These are phyloP conservation scores for Davidsoniella neocaledoniae DNA, from an alignment of 2,329 filamentous ascomycete species.

Conservation along the genomic window DNA sequence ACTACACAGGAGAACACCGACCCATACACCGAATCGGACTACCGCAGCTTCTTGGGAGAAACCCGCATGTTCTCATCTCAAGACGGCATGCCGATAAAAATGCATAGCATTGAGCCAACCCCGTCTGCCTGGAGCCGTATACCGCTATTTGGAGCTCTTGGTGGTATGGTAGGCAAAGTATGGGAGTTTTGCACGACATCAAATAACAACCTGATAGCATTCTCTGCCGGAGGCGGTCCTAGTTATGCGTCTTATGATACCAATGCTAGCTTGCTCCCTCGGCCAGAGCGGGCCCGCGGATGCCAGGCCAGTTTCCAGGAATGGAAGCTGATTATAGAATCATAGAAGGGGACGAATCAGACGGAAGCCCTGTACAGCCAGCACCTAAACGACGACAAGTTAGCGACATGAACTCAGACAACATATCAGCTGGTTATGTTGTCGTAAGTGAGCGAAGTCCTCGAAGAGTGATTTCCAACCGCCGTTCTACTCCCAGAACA, in stretches of 20 bases:
- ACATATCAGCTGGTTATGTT: constrained; percentile 54
- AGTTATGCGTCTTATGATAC: constrained; percentile 42
- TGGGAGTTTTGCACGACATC: constrained; percentile 67
- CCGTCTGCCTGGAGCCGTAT: constrained; percentile 30
- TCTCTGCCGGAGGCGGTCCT: constrained; percentile 68
- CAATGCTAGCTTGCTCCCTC: constrained; percentile 6
- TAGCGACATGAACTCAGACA: constrained; percentile 29
- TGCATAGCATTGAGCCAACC: neutral
- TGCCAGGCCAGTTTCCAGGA: constrained; percentile 13
- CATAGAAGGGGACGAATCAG: constrained; percentile 16
- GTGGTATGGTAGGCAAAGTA: constrained; percentile 56
- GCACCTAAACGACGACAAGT: constrained; percentile 38
- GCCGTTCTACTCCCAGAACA: constrained; percentile 11
- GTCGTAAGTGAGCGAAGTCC: constrained; percentile 33
- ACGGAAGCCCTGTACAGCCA: constrained; percentile 27
- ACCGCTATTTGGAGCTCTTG: constrained; percentile 41
- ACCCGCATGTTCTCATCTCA: constrained; percentile 17
- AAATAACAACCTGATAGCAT: constrained; percentile 51
- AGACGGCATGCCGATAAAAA: neutral
- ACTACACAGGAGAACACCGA: constrained; percentile 23
- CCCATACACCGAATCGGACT: constrained; percentile 39
- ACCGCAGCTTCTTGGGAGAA: constrained; percentile 33
- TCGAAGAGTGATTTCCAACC: constrained; percentile 10
- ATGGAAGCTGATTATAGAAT: constrained; percentile 13
- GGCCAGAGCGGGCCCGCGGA: constrained; percentile 11